phyloP scores from a whole-genome alignment of 2,329 filamentous ascomycete genomes.

The Cadophora sp. region DNA sequence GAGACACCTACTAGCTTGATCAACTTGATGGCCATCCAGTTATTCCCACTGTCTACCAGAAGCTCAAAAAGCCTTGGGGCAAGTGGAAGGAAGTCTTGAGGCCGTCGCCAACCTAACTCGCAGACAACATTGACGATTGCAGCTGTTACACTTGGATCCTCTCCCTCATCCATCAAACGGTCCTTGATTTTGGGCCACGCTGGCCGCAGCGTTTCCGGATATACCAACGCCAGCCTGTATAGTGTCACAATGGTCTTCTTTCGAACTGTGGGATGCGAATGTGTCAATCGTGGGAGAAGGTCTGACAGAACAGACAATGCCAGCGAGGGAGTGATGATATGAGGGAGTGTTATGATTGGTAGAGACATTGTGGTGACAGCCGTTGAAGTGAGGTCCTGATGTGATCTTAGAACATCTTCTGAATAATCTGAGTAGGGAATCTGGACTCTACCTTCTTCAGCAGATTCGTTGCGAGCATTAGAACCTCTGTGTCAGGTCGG shows the following conservation, averaged over 20 bases:
- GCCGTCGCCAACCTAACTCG: slow-evolving; percentile 91
- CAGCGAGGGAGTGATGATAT: slow-evolving; percentile 91
- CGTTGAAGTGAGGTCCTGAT: slow-evolving; percentile 74
- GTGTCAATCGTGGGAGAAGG: slow-evolving; percentile 82
- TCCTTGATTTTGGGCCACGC: slow-evolving; percentile 99
- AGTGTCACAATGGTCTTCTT: slow-evolving; percentile 97
- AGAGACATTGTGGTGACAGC: slow-evolving; percentile 80
- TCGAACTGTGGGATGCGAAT: slow-evolving; percentile 83
- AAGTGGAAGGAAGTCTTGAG: slow-evolving; percentile 90
- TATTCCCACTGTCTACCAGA: slow-evolving; percentile 89
- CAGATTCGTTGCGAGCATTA: slow-evolving; percentile 97
- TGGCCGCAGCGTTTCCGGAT: slow-evolving; percentile 88
- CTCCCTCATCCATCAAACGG: slow-evolving; percentile 84
- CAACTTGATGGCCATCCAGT: slow-evolving; percentile 99
- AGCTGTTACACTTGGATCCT: slow-evolving; percentile 92
- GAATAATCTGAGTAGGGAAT: not conserved
- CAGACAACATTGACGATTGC: slow-evolving; percentile 97
- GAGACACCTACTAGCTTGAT: slow-evolving; percentile 80
- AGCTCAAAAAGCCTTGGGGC: slow-evolving; percentile 92
- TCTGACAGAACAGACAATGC: slow-evolving; percentile 89
- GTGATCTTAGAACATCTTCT: slow-evolving; percentile 24
- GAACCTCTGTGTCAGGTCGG: slow-evolving; percentile 90
- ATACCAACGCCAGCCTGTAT: slow-evolving; percentile 93
- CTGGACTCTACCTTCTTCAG: slow-evolving; percentile 77
- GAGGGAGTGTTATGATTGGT: slow-evolving; percentile 88